phyloP scores from a whole-genome alignment of 257 asterid species.

The Salvia splendens region DNA sequence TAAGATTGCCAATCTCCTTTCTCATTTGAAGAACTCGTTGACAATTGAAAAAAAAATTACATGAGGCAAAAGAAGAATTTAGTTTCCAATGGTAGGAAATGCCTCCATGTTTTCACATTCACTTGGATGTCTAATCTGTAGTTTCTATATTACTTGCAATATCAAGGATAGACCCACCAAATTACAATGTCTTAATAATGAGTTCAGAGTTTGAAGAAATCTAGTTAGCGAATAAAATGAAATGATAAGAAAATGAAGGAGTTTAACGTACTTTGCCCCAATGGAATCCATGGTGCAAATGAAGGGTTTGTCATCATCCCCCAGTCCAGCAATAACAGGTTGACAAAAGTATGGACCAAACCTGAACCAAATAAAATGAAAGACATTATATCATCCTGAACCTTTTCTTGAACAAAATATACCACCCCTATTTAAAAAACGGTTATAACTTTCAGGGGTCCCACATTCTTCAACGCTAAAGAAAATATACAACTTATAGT shows the following conservation, averaged over 20 bases:
- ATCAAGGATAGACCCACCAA: not conserved
- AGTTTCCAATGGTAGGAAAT: not conserved
- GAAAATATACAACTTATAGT: not conserved
- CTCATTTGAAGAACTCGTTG: not conserved
- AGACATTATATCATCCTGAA: slow-evolving; percentile 4
- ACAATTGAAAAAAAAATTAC: no score
- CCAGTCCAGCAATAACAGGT: slow-evolving; percentile 97
- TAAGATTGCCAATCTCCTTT: not conserved
- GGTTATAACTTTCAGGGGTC: not conserved
- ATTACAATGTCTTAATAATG: no score
- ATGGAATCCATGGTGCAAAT: slow-evolving; percentile 98
- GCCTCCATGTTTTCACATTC: not conserved
- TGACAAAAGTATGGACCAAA: slow-evolving; percentile 98
- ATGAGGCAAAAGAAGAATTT: not conserved
- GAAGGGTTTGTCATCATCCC: slow-evolving; percentile 87
- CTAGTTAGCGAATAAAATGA: slow-evolving; percentile 1
- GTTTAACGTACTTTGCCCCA: slow-evolving; percentile 78
- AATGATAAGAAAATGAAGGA: slow-evolving; percentile 17
- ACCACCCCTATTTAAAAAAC: not conserved
- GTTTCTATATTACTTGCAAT: not conserved
- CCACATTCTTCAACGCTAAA: not conserved
- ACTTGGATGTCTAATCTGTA: not conserved
- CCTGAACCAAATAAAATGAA: slow-evolving; percentile 42
- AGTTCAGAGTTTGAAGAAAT: slow-evolving; percentile 12
- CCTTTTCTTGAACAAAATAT: not conserved